phyloP scores from a whole-genome alignment of 257 asterid genomes.

The Primulina tabacum region DNA sequence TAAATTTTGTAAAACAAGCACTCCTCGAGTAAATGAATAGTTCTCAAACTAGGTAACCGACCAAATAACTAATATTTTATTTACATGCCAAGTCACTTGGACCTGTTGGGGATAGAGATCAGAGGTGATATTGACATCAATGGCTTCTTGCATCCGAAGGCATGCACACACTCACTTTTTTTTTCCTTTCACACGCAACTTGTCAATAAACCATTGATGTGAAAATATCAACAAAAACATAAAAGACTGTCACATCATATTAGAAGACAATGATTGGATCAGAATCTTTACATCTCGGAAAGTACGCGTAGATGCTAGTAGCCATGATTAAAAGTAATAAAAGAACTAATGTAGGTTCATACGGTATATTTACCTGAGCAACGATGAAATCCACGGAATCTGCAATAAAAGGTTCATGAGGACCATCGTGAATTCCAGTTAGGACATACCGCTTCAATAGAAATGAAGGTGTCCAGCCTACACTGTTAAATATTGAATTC shows the following conservation, averaged over 20 bases:
- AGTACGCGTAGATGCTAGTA: neutral
- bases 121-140: neutral
- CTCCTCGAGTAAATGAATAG: neutral
- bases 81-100: constrained; percentile 7
- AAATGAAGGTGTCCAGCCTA: constrained; percentile 93
- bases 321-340: constrained; percentile 13
- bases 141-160: neutral
- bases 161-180: neutral
- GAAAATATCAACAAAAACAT: neutral
- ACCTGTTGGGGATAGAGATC: constrained; percentile 6
- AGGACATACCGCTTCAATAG: constrained; percentile 87
- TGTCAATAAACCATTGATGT: neutral
- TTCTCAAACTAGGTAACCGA: neutral
- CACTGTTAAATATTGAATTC: constrained; percentile 51
- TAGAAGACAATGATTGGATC: constrained; percentile 1
- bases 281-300: constrained; percentile 1
- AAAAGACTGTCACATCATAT: neutral
- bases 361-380: constrained; percentile 66
- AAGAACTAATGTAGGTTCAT: neutral
- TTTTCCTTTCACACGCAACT: neutral
- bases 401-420: constrained; percentile 96
- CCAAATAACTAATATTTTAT: neutral
- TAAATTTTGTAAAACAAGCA: neutral
- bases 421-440: constrained; percentile 86
- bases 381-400: constrained; percentile 97